Conservation (phyloP, 768 basidiomycete species). For the Lentinula aciculospora region DNA sequence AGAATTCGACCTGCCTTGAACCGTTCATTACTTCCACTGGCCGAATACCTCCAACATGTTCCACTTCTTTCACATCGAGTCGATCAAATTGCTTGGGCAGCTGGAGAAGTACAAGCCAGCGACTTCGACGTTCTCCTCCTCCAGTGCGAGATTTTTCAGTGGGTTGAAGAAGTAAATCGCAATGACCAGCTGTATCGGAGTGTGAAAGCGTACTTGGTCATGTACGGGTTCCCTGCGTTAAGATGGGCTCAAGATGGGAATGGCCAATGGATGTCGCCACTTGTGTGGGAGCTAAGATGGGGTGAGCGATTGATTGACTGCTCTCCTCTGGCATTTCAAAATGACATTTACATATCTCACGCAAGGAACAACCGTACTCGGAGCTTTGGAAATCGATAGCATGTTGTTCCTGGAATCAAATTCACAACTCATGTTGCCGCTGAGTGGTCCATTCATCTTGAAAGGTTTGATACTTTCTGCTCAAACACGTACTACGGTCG, state of each 20-base stretch:
- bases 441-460: neutral
- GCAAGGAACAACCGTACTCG: neutral
- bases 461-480: neutral
- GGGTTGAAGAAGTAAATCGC: neutral
- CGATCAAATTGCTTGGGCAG: neutral
- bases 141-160: neutral
- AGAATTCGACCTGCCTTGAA: neutral
- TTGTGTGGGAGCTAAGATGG: conserved; percentile 1
- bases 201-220: neutral
- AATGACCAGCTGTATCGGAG: neutral
- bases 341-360: neutral
- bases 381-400: neutral
- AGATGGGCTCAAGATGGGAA: neutral
- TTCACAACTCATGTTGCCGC: neutral
- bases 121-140: neutral
- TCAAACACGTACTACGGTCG: neutral
- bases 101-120: neutral
- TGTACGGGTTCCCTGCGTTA: neutral
- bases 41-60: neutral
- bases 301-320: neutral
- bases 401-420: neutral
- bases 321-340: neutral
- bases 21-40: neutral
- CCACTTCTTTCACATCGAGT: neutral
- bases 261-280: neutral